phyloP scores from a whole-genome alignment of 2,329 filamentous ascomycete species.

The Nigrospora osmanthi region DNA sequence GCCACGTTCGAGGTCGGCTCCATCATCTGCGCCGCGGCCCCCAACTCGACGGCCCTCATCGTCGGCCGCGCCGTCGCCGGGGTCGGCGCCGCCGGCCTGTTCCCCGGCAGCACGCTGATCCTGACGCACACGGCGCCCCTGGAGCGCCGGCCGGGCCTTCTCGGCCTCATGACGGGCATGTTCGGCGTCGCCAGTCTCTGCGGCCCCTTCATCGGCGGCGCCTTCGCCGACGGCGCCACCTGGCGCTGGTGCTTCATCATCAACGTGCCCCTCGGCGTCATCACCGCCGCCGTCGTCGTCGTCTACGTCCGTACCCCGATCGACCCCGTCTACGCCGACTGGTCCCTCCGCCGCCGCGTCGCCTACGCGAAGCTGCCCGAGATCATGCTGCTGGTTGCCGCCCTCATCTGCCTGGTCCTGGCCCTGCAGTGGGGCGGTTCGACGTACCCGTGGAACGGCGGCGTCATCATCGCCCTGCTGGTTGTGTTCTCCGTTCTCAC shows the following conservation, averaged over 20 bases:
- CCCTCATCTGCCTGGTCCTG: conserved; percentile 20
- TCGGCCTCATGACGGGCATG: neutral
- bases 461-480: conserved; percentile 34
- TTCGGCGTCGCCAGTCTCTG: conserved; percentile 47
- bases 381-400: conserved; percentile 15
- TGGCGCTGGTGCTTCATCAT: conserved; percentile 68
- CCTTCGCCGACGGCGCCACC: conserved; percentile 52
- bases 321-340: conserved; percentile 20
- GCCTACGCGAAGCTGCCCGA: conserved; percentile 17
- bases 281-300: neutral
- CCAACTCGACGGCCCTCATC: conserved; percentile 16
- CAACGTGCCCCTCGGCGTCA: conserved; percentile 30
- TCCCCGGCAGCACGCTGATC: neutral
- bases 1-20: conserved; percentile 9
- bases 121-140: conserved; percentile 12
- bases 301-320: conserved; percentile 7
- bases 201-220: conserved; percentile 57
- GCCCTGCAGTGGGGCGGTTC: conserved; percentile 25
- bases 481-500: conserved; percentile 29
- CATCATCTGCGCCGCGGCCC: conserved; percentile 14
- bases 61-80: conserved; percentile 16
- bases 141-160: conserved; percentile 1
- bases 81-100: conserved; percentile 6
- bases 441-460: conserved; percentile 30
- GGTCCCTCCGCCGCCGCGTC: conserved; percentile 14